Evolutionary conservation across 345 rosid genomes (phyloP).

Genomic region (Trapa incisa): DNA sequence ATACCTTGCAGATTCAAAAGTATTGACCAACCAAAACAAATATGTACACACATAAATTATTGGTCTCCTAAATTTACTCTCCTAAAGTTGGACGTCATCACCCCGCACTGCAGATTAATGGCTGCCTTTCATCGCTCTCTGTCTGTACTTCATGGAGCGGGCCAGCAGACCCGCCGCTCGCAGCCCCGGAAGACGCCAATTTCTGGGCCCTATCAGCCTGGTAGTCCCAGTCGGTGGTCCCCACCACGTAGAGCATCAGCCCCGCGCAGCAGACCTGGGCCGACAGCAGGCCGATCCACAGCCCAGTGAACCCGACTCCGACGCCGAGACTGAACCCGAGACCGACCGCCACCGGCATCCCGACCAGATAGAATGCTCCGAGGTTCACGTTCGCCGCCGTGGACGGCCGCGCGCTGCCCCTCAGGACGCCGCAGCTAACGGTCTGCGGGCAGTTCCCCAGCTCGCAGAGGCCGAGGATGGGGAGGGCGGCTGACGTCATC

Average conservation of each 20-base stretch:
- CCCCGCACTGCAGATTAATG: constrained; percentile 12
- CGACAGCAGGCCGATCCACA: constrained; percentile 66
- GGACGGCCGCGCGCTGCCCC: constrained; percentile 80
- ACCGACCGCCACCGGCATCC: constrained; percentile 86
- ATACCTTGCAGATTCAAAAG: background rate
- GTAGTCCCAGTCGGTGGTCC: constrained; percentile 69
- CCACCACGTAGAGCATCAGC: constrained; percentile 73
- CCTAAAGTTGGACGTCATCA: background rate
- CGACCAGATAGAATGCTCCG: constrained; percentile 76
- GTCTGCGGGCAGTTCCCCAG: constrained; percentile 93
- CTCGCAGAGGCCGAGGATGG: constrained; percentile 73
- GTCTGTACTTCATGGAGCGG: background rate
- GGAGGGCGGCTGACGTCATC: constrained; percentile 69
- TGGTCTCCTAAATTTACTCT: background rate
- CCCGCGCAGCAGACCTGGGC: constrained; percentile 88
- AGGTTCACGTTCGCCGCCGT: constrained; percentile 85
- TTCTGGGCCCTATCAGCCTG: constrained; percentile 49
- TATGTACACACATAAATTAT: background rate
- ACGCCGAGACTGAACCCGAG: constrained; percentile 46
- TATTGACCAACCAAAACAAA: background rate
- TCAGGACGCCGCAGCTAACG: constrained; percentile 78
- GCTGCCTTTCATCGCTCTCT: constrained; percentile 5
- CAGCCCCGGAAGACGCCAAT: constrained; percentile 25
- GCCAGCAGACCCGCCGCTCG: background rate
- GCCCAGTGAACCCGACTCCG: constrained; percentile 64